Base-by-base conservation (phyloP, 2,329 filamentous ascomycete species). In the Ceratocystis variospora region DNA sequence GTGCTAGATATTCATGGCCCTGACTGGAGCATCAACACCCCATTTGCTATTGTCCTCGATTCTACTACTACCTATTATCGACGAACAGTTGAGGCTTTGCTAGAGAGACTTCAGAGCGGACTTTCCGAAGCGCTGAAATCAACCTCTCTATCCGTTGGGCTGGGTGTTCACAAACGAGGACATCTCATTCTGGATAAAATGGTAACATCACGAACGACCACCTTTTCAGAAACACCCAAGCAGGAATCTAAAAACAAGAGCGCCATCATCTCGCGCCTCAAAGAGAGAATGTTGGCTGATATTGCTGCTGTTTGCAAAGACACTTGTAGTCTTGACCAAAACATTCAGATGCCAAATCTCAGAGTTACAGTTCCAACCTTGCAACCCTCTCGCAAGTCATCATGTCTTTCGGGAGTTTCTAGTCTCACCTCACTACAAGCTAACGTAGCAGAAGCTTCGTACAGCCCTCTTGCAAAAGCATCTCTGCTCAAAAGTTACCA, bases 141-240 rank as follows among this genome's bases (percentile, higher is more conserved):
- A 28, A 77, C 79, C 66, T 77, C 79, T 28, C 75, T 77, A 48
- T 75, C 77, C 4, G 74, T 81, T 63, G 79, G 76, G 25, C 73
- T 83, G 71, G 77, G 75, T 2, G 77, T 78, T 5, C 75, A 80
- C 69, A 83, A 83, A 70, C 77, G 80, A 55, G 81, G 81, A 0
- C 81, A 83, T 66, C 76, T 81, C 25, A 75, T 83, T 15, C 68
- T 81, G n/a, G 77, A 81, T 71, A 80, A 80, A 69, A 77, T 76
- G 4, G 72, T 81, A 7, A 74, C 78, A 12, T 75, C 78, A n/a
- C 70, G 70, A 6, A 75, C 76, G 46, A 72, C 71, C 70, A 25
- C 71, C 70, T 59, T 75, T 75, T 61, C 70, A 17, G 76, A 74
- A 67, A 3, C 71, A 73, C 12, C 71, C 41, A 48, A 22, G 48